phyloP scores from a whole-genome alignment of 169 alveolate genomes.

The Neospora caninum region DNA sequence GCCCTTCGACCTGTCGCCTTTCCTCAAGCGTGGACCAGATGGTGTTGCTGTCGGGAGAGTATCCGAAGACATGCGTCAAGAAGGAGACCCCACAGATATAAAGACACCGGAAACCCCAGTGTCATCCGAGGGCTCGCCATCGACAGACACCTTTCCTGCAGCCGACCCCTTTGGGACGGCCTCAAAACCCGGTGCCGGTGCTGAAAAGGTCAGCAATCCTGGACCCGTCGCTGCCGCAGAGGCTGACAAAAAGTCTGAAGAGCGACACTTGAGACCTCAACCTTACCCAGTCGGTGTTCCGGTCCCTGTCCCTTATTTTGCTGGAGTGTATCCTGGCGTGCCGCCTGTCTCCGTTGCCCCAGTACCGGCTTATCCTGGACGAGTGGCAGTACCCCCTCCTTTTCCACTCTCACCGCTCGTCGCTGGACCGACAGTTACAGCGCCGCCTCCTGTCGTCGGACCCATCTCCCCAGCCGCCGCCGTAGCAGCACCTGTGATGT shows the following conservation, averaged over 20 bases:
- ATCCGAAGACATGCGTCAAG: neutral
- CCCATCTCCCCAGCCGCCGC: neutral
- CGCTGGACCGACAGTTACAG: neutral
- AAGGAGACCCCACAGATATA: neutral
- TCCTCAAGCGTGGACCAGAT: neutral
- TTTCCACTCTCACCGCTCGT: neutral
- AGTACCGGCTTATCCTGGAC: neutral
- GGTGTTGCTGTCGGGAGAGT: neutral
- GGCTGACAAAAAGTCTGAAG: neutral
- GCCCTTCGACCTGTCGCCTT: neutral
- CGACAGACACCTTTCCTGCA: neutral
- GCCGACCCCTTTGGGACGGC: neutral
- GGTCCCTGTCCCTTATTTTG: neutral
- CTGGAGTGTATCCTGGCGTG: neutral
- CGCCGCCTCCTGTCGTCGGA: neutral
- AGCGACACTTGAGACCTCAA: neutral
- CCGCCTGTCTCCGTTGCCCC: conserved; percentile 10
- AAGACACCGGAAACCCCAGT: neutral
- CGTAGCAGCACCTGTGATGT: neutral
- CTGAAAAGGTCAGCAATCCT: neutral
- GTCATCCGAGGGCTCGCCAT: neutral
- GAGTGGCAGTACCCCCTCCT: neutral
- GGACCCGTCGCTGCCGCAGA: neutral
- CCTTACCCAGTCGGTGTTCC: neutral
- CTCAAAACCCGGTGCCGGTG: neutral